Percentiles rank a stretch among this genome's conserved stretches.
Evolutionary conservation across 2,329 filamentous ascomycete genomes (phyloP).

Genomic region (Calonectria leucothoes): DNA sequence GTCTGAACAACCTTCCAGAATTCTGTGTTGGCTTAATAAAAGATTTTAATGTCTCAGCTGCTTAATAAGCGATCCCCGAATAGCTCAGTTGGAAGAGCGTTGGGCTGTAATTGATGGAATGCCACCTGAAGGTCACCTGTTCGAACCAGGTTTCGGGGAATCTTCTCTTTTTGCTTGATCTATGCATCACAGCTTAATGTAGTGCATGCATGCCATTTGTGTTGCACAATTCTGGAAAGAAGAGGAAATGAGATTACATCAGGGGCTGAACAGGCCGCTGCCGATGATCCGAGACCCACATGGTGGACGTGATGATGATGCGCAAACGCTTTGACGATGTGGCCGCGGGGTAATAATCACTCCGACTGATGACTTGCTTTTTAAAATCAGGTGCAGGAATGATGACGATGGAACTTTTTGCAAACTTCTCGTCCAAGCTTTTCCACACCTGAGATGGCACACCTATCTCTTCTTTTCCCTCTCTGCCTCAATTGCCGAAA

Average conservation of each 20-base stretch:
- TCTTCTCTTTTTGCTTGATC: neutral
- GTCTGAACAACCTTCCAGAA: no score
- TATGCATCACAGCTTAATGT: neutral
- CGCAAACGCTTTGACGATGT: neutral
- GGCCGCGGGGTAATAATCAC: neutral
- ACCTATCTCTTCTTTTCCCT: neutral
- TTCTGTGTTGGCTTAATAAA: no score
- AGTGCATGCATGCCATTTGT: no score
- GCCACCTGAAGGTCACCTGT: slow-evolving; percentile 2
- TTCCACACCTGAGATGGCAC: neutral
- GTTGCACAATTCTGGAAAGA: no score
- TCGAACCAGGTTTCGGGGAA: neutral
- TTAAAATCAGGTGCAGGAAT: neutral
- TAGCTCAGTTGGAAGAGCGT: slow-evolving; percentile 2
- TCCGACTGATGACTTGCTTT: neutral
- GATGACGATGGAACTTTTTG: neutral
- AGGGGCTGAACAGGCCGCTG: neutral
- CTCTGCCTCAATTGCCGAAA: no score
- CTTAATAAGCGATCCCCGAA: neutral
- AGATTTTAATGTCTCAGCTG: neutral
- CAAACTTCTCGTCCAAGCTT: neutral
- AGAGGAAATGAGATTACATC: neutral
- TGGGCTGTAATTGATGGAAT: neutral
- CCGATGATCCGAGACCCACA: slow-evolving; percentile 2
- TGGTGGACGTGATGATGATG: neutral